Evolutionary conservation across 805 yeast species (phyloP).

Genomic region (Cyberlindnera subsufficiens): DNA sequence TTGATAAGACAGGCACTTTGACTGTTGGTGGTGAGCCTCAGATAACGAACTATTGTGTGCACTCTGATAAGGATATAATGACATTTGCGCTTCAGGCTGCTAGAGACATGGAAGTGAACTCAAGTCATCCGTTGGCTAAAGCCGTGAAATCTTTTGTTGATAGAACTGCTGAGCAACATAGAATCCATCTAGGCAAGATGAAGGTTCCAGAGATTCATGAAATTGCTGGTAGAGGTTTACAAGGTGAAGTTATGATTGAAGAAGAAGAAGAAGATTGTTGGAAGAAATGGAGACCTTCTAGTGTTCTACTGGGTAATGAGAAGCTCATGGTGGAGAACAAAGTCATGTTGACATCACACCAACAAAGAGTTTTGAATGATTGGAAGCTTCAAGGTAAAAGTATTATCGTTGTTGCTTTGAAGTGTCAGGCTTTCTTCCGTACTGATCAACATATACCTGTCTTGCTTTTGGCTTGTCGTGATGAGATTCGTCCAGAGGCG

Average conservation of each 20-base stretch:
- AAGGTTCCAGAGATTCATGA: constrained; percentile 44
- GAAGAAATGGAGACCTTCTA: constrained; percentile 28
- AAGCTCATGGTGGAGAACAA: constrained; percentile 43
- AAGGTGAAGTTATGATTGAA: constrained; percentile 33
- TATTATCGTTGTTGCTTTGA: constrained; percentile 48
- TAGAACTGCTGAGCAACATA: constrained; percentile 9
- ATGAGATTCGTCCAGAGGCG: constrained; percentile 55
- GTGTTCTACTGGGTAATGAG: constrained; percentile 57
- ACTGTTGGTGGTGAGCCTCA: constrained; percentile 56
- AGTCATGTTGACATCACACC: constrained; percentile 31
- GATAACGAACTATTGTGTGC: constrained; percentile 44
- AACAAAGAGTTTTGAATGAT: constrained; percentile 28
- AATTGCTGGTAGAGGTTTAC: constrained; percentile 55
- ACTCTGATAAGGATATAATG: constrained; percentile 11
- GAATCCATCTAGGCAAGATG: constrained; percentile 23
- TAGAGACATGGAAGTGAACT: constrained; percentile 54
- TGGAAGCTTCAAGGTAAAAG: constrained; percentile 69
- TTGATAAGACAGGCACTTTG: constrained; percentile 76
- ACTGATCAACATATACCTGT: constrained; percentile 32
- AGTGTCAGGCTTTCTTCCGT: constrained; percentile 24
- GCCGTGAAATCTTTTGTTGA: constrained; percentile 44
- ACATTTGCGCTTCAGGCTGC: constrained; percentile 36
- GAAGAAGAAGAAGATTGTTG: constrained; percentile 22
- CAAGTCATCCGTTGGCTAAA: constrained; percentile 63
- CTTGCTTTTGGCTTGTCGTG: constrained; percentile 55